These are phyloP conservation scores for Colletotrichum lentis DNA, from an alignment of 2,329 filamentous ascomycete genomes.

Conservation along the genomic window DNA sequence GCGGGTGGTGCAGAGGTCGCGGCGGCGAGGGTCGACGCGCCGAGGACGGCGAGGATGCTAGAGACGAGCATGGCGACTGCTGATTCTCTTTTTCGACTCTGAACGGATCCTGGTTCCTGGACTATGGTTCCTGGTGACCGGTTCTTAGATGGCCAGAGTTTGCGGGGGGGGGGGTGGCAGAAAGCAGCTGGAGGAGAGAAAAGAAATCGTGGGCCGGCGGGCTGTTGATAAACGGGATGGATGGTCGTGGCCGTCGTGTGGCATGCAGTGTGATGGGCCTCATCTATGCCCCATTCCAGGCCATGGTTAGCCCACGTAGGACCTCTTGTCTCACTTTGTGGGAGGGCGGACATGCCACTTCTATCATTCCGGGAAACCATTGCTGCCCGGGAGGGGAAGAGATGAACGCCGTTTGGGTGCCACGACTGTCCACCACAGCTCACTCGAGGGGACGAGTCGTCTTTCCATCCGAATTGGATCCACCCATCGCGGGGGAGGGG, in stretches of 20 bases:
- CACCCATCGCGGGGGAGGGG: background rate
- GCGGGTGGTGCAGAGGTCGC: background rate
- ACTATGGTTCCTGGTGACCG: too few species aligned
- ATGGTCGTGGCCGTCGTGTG: background rate
- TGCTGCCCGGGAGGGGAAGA: background rate
- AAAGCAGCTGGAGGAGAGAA: background rate
- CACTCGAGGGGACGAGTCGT: too few species aligned
- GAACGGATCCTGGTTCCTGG: too few species aligned
- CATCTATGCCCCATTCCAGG: constrained; percentile 31
- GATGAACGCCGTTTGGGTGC: background rate
- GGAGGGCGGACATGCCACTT: background rate
- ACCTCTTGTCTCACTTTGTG: constrained; percentile 8
- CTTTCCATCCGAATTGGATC: too few species aligned
- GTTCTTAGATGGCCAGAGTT: too few species aligned
- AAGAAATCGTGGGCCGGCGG: background rate
- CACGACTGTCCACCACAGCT: background rate
- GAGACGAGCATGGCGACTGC: constrained; percentile 6
- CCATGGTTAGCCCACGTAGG: background rate
- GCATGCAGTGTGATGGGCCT: constrained; percentile 23
- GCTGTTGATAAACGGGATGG: constrained; percentile 10
- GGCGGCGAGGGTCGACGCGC: constrained; percentile 11
- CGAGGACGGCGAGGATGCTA: constrained; percentile 24
- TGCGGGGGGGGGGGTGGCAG: background rate
- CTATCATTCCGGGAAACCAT: constrained; percentile 5
- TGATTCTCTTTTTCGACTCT: background rate